Evolutionary conservation across 768 basidiomycete species (phyloP).

Genomic region (Suillus clintonianus): DNA sequence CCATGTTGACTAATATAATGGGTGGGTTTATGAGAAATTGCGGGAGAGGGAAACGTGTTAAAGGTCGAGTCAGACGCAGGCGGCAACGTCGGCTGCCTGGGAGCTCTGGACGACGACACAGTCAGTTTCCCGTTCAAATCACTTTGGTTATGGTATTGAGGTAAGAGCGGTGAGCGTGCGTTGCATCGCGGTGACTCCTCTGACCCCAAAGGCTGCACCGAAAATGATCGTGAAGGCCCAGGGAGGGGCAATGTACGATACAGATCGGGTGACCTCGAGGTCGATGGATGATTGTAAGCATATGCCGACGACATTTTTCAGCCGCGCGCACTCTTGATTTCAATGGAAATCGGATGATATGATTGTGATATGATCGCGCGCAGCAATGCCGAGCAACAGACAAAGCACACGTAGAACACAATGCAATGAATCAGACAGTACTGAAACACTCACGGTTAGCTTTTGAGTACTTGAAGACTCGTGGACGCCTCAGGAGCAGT

Average conservation of each 20-base stretch:
- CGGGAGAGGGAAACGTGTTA: conserved; percentile 31
- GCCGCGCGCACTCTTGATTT: conserved; percentile 22
- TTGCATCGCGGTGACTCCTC: conserved; percentile 21
- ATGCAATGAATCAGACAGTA: conserved; percentile 28
- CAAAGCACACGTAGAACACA: conserved; percentile 31
- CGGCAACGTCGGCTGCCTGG: conserved; percentile 56
- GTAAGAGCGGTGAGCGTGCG: conserved; percentile 19
- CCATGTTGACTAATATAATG: conserved; percentile 48
- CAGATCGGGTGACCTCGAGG: conserved; percentile 32
- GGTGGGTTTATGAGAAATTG: conserved; percentile 52
- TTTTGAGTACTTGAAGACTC: conserved; percentile 21
- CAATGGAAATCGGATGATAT: conserved; percentile 27
- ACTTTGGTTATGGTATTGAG: conserved; percentile 24
- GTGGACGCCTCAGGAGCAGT: conserved; percentile 20
- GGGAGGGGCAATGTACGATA: conserved; percentile 28
- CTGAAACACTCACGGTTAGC: conserved; percentile 28
- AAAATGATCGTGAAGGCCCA: conserved; percentile 32
- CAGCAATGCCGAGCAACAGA: conserved; percentile 19
- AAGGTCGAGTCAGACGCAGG: conserved; percentile 32
- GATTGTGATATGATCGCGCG: conserved; percentile 15
- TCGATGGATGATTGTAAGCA: conserved; percentile 16
- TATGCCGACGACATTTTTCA: conserved; percentile 15
- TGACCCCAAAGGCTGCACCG: conserved; percentile 25
- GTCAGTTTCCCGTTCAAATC: conserved; percentile 49
- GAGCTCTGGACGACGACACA: conserved; percentile 46